Conservation (phyloP, 106 monocot genomes). For the Chionographis japonica region DNA sequence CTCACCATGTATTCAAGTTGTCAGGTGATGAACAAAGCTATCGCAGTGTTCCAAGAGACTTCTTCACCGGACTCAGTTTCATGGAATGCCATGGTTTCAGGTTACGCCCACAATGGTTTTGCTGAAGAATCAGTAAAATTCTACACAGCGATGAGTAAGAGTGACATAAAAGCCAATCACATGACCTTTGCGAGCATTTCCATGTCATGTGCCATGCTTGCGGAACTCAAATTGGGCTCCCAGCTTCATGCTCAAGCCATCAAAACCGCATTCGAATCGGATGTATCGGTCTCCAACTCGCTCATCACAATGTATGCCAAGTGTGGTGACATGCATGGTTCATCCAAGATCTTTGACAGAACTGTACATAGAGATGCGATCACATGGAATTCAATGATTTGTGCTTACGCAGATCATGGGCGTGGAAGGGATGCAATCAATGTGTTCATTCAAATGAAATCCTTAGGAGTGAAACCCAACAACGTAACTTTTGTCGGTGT, state of each 20-base stretch:
- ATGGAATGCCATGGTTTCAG: constrained; percentile 44
- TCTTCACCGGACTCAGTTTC: constrained; percentile 30
- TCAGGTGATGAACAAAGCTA: constrained; percentile 15
- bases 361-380: constrained; percentile 15
- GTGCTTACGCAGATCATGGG: constrained; percentile 25
- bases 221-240: constrained; percentile 23
- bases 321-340: constrained; percentile 20
- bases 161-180: constrained; percentile 19
- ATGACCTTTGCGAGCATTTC: constrained; percentile 31
- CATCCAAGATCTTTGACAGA: constrained; percentile 14
- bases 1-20: constrained; percentile 33
- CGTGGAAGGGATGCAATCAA: constrained; percentile 22
- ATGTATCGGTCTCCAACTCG: constrained; percentile 27
- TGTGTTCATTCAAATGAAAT: constrained; percentile 23
- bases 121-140: constrained; percentile 25
- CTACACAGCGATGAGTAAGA: constrained; percentile 15
- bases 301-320: constrained; percentile 39
- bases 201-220: constrained; percentile 25
- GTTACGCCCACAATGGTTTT: constrained; percentile 34
- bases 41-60: constrained; percentile 22
- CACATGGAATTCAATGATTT: constrained; percentile 40
- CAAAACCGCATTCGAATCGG: constrained; percentile 22
- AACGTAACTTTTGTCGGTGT: constrained; percentile 23
- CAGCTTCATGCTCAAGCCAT: constrained; percentile 29
- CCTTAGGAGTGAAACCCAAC: constrained; percentile 18